Evolutionary conservation across 1,284 basidiomycete genomes (phyloP).

Genomic region (Meripilus lineatus): DNA sequence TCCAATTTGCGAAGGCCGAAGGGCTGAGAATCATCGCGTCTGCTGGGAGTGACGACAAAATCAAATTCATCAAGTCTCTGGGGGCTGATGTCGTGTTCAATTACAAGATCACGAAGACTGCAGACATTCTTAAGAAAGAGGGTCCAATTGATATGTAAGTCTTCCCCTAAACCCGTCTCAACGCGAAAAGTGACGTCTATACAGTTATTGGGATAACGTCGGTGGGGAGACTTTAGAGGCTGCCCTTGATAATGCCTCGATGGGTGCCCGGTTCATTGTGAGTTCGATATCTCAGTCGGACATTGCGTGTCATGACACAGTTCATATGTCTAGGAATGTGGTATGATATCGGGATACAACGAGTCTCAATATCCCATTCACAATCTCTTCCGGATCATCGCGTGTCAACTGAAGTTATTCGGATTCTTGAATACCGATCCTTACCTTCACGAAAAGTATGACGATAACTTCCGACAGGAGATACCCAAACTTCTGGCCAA

Average conservation of each 20-base stretch:
- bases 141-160: conserved; percentile 50
- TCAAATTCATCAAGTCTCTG: conserved; percentile 54
- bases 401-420: conserved; percentile 46
- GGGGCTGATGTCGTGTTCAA: conserved; percentile 73
- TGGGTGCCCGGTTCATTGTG: conserved; percentile 53
- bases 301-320: conserved; percentile 6
- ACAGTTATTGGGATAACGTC: conserved; percentile 51
- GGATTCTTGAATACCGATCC: conserved; percentile 50
- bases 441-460: conserved; percentile 34
- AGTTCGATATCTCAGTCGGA: conserved; percentile 18
- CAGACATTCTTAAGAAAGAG: conserved; percentile 49
- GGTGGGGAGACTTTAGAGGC: conserved; percentile 65
- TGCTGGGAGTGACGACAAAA: conserved; percentile 68
- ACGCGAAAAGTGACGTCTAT: no score
- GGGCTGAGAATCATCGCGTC: conserved; percentile 71
- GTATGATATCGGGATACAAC: conserved; percentile 30
- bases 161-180: no score
- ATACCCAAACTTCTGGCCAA: conserved; percentile 46
- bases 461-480: conserved; percentile 42
- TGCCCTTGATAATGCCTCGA: conserved; percentile 46
- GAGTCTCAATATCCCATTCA: conserved; percentile 19
- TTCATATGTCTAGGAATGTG: conserved; percentile 14
- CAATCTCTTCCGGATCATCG: conserved; percentile 36
- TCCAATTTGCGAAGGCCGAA: conserved; percentile 60
- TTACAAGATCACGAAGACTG: conserved; percentile 58